Conservation (phyloP, 768 basidiomycete genomes). For the Cyclocybe cylindracea region DNA sequence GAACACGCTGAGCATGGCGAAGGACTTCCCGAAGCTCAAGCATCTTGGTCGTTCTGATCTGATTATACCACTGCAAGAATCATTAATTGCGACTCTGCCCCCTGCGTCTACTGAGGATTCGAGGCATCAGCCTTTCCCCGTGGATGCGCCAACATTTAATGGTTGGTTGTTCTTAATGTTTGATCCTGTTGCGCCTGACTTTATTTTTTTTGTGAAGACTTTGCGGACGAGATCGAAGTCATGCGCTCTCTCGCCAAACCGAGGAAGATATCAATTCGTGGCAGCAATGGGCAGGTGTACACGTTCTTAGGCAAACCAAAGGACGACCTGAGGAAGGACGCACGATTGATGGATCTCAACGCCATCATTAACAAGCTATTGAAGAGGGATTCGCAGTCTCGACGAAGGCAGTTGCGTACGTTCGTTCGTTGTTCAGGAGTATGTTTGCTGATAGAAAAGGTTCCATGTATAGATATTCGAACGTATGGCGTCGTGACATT, state of each 20-base stretch:
- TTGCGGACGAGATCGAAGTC: slow-evolving; percentile 81
- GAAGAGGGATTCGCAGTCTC: slow-evolving; percentile 91
- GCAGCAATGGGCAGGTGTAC: slow-evolving; percentile 82
- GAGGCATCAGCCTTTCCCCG: slow-evolving; percentile 80
- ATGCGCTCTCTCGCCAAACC: slow-evolving; percentile 93
- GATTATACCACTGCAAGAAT: slow-evolving; percentile 92
- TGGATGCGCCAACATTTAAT: slow-evolving; percentile 71
- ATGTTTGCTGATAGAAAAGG: background rate
- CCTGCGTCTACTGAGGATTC: slow-evolving; percentile 63
- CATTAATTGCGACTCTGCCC: slow-evolving; percentile 87
- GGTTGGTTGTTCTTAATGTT: slow-evolving; percentile 40
- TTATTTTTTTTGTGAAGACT: slow-evolving; percentile 44
- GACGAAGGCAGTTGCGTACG: slow-evolving; percentile 87
- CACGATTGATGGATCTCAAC: slow-evolving; percentile 97
- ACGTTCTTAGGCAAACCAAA: slow-evolving; percentile 96
- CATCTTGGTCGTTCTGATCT: slow-evolving; percentile 61
- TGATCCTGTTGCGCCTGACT: background rate
- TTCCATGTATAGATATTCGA: slow-evolving; percentile 69
- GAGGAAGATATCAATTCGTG: slow-evolving; percentile 83
- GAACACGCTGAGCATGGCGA: slow-evolving; percentile 48
- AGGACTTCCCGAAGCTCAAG: slow-evolving; percentile 56
- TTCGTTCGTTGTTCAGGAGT: slow-evolving; percentile 8
- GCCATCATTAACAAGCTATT: slow-evolving; percentile 96
- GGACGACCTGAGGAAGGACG: slow-evolving; percentile 97
- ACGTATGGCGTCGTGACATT: slow-evolving; percentile 99